Evolutionary conservation across 1,284 basidiomycete species (phyloP).

Genomic region (Ceratobasidium theobromae): DNA sequence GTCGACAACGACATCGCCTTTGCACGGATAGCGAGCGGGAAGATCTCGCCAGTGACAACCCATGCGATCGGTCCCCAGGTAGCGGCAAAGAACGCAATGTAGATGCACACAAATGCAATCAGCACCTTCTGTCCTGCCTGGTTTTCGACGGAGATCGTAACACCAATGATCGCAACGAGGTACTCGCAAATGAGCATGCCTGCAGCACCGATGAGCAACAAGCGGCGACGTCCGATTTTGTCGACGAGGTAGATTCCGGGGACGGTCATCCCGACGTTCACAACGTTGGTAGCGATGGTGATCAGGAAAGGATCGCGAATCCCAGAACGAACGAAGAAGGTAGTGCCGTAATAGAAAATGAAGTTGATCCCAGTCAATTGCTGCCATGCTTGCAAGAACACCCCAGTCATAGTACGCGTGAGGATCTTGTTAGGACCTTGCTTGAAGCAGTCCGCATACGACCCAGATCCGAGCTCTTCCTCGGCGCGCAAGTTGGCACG

Average conservation of each 20-base stretch:
- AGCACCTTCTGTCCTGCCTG: conserved; percentile 54
- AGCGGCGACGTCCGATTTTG: conserved; percentile 69
- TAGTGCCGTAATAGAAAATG: conserved; percentile 76
- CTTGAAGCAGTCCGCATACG: conserved; percentile 61
- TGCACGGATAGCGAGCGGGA: conserved; percentile 68
- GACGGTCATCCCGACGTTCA: conserved; percentile 71
- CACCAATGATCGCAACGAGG: conserved; percentile 70
- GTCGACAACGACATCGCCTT: conserved; percentile 75
- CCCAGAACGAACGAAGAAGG: conserved; percentile 71
- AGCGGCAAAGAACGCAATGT: conserved; percentile 63
- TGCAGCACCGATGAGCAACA: conserved; percentile 69
- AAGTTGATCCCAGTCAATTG: conserved; percentile 87
- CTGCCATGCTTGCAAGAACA: conserved; percentile 69
- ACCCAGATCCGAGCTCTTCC: conserved; percentile 37
- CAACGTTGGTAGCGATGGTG: conserved; percentile 65
- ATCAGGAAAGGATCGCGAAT: conserved; percentile 71
- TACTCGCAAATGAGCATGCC: conserved; percentile 74
- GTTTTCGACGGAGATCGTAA: conserved; percentile 56
- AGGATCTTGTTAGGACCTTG: conserved; percentile 60
- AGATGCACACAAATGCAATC: conserved; percentile 72
- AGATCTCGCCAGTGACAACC: conserved; percentile 76
- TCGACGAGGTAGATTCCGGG: conserved; percentile 72
- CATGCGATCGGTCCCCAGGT: conserved; percentile 79
- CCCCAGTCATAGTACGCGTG: conserved; percentile 76
- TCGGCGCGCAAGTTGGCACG: conserved; percentile 69